Evolutionary conservation across 805 yeast genomes (phyloP).

Genomic region (Wickerhamomyces bovis): DNA sequence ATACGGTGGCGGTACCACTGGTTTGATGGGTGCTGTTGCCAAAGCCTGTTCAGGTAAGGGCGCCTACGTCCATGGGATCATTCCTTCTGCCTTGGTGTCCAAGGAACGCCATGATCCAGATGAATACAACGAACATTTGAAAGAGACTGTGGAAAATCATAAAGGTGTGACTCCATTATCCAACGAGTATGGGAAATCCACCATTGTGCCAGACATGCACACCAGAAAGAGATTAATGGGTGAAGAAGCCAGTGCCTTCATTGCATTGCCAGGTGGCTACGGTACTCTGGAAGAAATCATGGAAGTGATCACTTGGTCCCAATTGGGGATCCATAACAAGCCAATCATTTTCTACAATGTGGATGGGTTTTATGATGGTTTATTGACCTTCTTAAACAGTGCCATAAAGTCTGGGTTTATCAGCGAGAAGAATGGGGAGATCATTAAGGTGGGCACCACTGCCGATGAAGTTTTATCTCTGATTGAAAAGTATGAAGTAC

Average conservation of each 20-base stretch:
- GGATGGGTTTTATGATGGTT: conserved; percentile 72
- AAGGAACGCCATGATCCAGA: conserved; percentile 49
- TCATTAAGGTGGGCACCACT: conserved; percentile 61
- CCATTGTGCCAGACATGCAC: conserved; percentile 84
- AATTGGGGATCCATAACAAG: conserved; percentile 76
- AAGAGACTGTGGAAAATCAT: conserved; percentile 53
- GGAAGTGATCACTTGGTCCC: conserved; percentile 90
- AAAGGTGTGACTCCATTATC: conserved; percentile 57
- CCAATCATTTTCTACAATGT: conserved; percentile 76
- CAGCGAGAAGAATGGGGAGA: conserved; percentile 56
- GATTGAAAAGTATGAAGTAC: conserved; percentile 54
- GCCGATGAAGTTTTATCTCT: conserved; percentile 61
- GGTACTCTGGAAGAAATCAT: conserved; percentile 86
- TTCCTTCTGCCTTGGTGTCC: conserved; percentile 76
- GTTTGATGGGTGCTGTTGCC: conserved; percentile 76
- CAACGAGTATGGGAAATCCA: conserved; percentile 62
- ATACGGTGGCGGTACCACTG: conserved; percentile 88
- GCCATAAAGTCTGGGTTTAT: conserved; percentile 65
- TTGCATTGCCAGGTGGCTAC: conserved; percentile 89
- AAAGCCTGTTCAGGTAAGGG: conserved; percentile 40
- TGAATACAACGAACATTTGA: conserved; percentile 41
- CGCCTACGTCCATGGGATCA: conserved; percentile 77
- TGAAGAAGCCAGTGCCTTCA: conserved; percentile 75
- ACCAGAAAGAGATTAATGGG: conserved; percentile 86
- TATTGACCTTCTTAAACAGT: conserved; percentile 53